These are phyloP conservation scores for Luffa aegyptiaca DNA, from an alignment of 306 rosid genomes.

Conservation along the genomic window DNA sequence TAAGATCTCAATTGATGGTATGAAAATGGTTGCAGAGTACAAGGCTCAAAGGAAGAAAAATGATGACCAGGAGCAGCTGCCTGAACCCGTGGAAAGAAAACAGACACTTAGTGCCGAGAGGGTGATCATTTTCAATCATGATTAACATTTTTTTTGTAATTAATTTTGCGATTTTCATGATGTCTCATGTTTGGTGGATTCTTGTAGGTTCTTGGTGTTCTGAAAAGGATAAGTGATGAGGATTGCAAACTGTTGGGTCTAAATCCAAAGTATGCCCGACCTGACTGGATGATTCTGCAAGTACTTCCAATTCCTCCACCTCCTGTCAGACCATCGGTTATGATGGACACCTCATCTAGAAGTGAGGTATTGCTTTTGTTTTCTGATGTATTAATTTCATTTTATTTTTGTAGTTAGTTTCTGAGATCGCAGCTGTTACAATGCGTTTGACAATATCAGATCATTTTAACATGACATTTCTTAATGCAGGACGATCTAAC, in stretches of 20 bases:
- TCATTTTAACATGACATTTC: background rate
- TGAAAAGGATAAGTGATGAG: constrained; percentile 88
- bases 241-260: constrained; percentile 85
- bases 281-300: constrained; percentile 98
- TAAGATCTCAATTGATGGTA: constrained; percentile 79
- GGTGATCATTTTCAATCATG: constrained; percentile 27
- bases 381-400: background rate
- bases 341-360: constrained; percentile 99
- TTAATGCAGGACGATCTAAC: constrained; percentile 81
- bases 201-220: constrained; percentile 75
- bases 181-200: background rate
- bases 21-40: constrained; percentile 86
- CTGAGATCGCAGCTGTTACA: background rate
- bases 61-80: constrained; percentile 95
- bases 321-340: constrained; percentile 97
- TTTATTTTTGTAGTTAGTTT: background rate
- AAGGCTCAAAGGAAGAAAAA: constrained; percentile 85
- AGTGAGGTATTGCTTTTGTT: constrained; percentile 61
- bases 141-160: constrained; percentile 7
- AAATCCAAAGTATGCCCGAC: constrained; percentile 90
- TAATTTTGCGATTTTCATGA: background rate
- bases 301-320: constrained; percentile 99
- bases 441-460: background rate
- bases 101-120: constrained; percentile 89
- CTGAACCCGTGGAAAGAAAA: constrained; percentile 97